Evolutionary conservation across 2,329 filamentous ascomycete genomes (phyloP), one percentile per base, ranked within the genome.

Genomic region (Trichothecium sympodiale): DNA sequence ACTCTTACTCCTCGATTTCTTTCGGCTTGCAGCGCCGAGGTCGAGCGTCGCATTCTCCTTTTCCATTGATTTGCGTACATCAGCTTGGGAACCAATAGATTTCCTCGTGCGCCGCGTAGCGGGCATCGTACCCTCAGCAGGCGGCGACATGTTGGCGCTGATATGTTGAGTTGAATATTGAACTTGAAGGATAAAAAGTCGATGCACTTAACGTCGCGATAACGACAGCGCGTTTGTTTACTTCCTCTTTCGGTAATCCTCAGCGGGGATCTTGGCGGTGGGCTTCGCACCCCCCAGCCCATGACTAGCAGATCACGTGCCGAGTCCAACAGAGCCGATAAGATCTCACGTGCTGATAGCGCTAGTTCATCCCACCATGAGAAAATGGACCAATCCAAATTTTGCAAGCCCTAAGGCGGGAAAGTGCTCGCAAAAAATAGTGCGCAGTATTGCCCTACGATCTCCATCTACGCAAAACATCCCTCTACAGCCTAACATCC

Each of bases 1-100:
- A 61, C 89, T 96, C 67, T 95, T 96, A 61, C 89, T 95, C 45
- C 91, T 79, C 39, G 81, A 83, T 61, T 87, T 89, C 62, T 71
- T 72, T 42, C 70, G 65, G 51, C 57, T 67, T 39, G 64, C 65
- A 20, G 64, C 67, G 41, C 67, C 70, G 38, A 82, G 56, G 46
- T 85, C 79, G 30, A 79, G 61, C 3, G 80, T 83, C 51, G 74
- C 71, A 67, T 93, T 93, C 54, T 93, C 85, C 57, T 86, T 87
- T 49, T 85, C 80, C 43, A 68, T 59, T 27, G 61, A 58, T 56
- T 63, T 73, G 48, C 50, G 67, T 48, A 51, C 61, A 56, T 59
- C 72, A 49, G 57, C 74, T 45, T 65, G 74, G 52, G 55, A 55
- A 14, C 77, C 79, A 41, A 84, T 75, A n/a, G 83, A 88, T 55